phyloP scores from a whole-genome alignment of 805 yeast genomes.

The Metschnikowia hibisci region DNA sequence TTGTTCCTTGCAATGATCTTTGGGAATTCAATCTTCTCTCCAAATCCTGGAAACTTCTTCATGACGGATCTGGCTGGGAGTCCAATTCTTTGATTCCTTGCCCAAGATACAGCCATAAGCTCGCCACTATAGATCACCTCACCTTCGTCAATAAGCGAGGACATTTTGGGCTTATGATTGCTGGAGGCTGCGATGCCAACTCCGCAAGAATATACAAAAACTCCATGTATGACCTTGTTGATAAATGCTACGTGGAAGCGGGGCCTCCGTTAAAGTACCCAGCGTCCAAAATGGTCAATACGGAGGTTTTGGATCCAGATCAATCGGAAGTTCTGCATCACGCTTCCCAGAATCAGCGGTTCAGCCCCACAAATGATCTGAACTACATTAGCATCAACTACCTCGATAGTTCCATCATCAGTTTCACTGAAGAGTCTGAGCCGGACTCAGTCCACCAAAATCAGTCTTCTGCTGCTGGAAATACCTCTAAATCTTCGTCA shows the following conservation, averaged over 20 bases:
- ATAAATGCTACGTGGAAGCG: constrained; percentile 28
- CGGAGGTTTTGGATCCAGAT: constrained; percentile 1
- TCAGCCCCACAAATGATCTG: constrained; percentile 15
- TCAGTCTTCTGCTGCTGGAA: neutral
- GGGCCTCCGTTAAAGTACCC: constrained; percentile 14
- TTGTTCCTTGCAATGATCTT: constrained; percentile 54
- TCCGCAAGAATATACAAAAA: constrained; percentile 32
- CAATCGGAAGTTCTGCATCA: neutral
- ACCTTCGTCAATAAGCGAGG: constrained; percentile 33
- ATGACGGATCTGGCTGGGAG: constrained; percentile 31
- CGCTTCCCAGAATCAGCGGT: constrained; percentile 3
- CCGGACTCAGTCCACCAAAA: neutral
- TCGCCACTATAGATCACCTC: constrained; percentile 40
- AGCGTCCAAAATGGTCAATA: neutral
- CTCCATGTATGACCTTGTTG: constrained; percentile 44
- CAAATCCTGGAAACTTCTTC: constrained; percentile 51
- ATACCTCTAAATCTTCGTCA: neutral
- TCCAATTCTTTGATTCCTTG: constrained; percentile 21
- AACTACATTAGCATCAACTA: constrained; percentile 28
- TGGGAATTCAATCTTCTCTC: constrained; percentile 62
- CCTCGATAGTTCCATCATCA: constrained; percentile 32
- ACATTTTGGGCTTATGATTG: constrained; percentile 48
- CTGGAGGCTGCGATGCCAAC: constrained; percentile 48
- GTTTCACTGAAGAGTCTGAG: constrained; percentile 23
- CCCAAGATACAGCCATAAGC: constrained; percentile 52